Base-by-base conservation (phyloP, 1,284 basidiomycete genomes). In the Moniliella sp. region DNA sequence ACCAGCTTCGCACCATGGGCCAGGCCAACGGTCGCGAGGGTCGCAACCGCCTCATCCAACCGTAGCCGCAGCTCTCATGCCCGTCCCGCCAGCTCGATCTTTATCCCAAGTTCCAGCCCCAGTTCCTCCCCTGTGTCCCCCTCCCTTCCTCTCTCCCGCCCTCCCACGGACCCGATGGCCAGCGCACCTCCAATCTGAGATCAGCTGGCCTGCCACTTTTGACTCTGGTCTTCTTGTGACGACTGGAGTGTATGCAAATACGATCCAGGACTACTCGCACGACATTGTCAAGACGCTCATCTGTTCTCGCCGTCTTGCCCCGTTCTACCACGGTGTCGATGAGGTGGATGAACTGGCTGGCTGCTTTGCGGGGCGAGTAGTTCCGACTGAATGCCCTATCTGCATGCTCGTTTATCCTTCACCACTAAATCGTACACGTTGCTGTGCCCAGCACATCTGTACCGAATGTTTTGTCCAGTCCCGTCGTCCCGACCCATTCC, bases 391-490 rank as follows among this genome's bases (percentile, higher is more conserved):
- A 62, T 97, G 88, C 66, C 88, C 88, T n/a, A 94, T 97, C 48
- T 97, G 88, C 64, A 94, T 97, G 65, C 68, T 97, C 61, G 39
- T 36, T 30, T 59, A 48, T 23, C 54, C 52, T 9, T 40, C 52
- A 9, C 41, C 43, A 2, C 42, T 94, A 63, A 94, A 97, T 61
- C 76, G 75, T 44, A 91, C 86, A 14, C 73, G 88, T 54, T 99
- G 88, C 63, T 99, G 88, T 61, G 81, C 86, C 66, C 88, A 99
- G 54, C 78, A 81, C 17, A 86, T 99, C 50, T 99, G 88, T 62
- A 93, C 88, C 18, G 88, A 99, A 63, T 99, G 88, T 61, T 97
- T 99, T 57, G 84, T 94, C 11, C 86, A 94, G 65, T 94, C 97
- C 65, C 94, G 94, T 66, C 76, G 88, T 33, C 73, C 81, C 10